These are phyloP conservation scores for Trametes coccinea DNA, from an alignment of 768 basidiomycete species.

Conservation along the genomic window DNA sequence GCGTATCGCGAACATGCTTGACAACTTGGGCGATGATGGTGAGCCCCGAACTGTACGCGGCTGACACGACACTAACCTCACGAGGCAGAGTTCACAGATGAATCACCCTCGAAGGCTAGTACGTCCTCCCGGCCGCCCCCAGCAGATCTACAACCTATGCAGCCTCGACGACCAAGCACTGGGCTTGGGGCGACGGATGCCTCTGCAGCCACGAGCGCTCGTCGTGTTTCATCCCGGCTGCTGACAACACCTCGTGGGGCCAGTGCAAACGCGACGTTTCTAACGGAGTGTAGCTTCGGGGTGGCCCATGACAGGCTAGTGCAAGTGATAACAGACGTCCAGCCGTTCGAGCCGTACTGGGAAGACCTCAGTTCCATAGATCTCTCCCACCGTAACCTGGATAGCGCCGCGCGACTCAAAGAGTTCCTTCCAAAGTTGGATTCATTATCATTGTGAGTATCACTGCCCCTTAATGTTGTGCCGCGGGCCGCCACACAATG, in stretches of 20 bases:
- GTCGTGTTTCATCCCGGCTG: constrained; percentile 34
- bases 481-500: background rate
- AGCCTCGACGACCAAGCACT: constrained; percentile 39
- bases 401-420: constrained; percentile 81
- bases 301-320: constrained; percentile 91
- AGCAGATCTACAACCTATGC: constrained; percentile 50
- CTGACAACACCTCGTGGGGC: constrained; percentile 8
- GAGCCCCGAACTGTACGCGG: constrained; percentile 28
- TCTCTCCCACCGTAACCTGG: constrained; percentile 67
- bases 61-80: background rate
- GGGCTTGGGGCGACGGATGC: background rate
- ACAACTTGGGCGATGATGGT: constrained; percentile 72
- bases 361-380: constrained; percentile 76
- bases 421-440: constrained; percentile 89
- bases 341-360: constrained; percentile 95
- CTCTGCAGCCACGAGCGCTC: constrained; percentile 22
- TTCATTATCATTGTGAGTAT: constrained; percentile 69
- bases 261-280: constrained; percentile 59
- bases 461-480: background rate
- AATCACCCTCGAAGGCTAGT: constrained; percentile 57
- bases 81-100: constrained; percentile 38
- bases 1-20: constrained; percentile 80
- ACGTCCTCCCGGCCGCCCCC: constrained; percentile 42
- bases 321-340: constrained; percentile 89
- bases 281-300: constrained; percentile 96